These are phyloP conservation scores for Syncephalastrum contaminatum DNA, from an alignment of 371 early-diverging fungal species.

Conservation along the genomic window DNA sequence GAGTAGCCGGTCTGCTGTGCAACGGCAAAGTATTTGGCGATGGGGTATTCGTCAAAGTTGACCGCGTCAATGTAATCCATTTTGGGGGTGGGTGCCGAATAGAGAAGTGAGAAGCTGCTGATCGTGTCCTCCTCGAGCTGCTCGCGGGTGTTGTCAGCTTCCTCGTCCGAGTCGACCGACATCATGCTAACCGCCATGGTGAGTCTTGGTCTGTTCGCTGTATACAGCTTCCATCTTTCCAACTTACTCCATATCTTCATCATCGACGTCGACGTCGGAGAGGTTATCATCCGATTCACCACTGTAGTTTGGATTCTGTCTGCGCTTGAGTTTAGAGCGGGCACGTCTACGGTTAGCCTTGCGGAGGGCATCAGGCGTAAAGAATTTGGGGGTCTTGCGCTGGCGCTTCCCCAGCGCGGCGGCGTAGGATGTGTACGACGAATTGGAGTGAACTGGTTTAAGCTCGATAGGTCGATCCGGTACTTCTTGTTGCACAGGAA, in stretches of 20 bases:
- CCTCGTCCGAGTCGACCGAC: conserved; percentile 24
- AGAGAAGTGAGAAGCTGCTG: conserved; percentile 36
- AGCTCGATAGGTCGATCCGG: conserved; percentile 46
- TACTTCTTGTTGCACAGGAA: conserved; percentile 32
- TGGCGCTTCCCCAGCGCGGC: conserved; percentile 27
- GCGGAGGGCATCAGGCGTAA: conserved; percentile 21
- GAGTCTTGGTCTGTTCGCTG: conserved; percentile 2
- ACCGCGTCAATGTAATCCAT: conserved; percentile 37
- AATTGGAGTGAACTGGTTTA: conserved; percentile 27
- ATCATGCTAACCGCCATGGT: conserved; percentile 6
- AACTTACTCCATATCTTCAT: conserved; percentile 37
- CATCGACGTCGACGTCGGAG: conserved; percentile 26
- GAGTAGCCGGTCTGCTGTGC: conserved; percentile 67
- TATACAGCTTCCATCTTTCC: not conserved
- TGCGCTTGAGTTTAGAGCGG: conserved; percentile 17
- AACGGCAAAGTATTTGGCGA: conserved; percentile 54
- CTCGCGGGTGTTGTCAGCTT: conserved; percentile 15
- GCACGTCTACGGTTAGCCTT: conserved; percentile 12
- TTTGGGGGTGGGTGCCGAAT: conserved; percentile 34
- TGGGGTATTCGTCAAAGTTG: conserved; percentile 40
- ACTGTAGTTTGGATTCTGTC: conserved; percentile 9
- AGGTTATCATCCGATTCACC: conserved; percentile 15
- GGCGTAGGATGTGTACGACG: conserved; percentile 6
- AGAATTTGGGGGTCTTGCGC: conserved; percentile 30
- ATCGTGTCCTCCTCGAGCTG: conserved; percentile 43